Base-by-base conservation (phyloP, 2,329 filamentous ascomycete genomes). In the Delphinella strobiligena region DNA sequence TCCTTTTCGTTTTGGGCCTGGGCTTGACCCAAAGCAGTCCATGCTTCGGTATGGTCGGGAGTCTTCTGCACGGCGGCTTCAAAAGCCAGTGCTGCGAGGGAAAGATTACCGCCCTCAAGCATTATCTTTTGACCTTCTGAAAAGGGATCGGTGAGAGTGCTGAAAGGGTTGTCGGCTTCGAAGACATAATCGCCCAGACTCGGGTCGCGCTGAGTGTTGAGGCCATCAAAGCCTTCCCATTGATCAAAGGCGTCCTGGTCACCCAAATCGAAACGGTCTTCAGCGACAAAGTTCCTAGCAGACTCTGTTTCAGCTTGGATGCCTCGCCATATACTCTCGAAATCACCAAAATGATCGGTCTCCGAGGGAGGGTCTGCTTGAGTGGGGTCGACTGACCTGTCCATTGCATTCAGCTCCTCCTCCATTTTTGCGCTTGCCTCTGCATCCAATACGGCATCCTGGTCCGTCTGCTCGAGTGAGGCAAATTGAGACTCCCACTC, bases 1-100 rank as follows among this genome's bases (percentile, higher is more conserved):
- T 98, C 91, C 66, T 98, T 98, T 62, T 98, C 91, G 61, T 98
- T 98, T 60, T 98, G 91, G 15, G 91, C 91, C 63, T 98, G 91
- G 14, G 88, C 84, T 39, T 82, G 80, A 38, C 91, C 91, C 22
- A 98, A 75, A 53, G 87, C 81, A 8, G 88, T 85, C 91, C 91
- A 98, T 2, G 91, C 91, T 40, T 93, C 83, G 29, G 89, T 78
- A 58, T 96, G 89, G 40, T 81, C 71, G 1, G 86, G 76, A 46
- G 94, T 78, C 63, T 89, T 87, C 60, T 95, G 88, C 4, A 89
- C 85, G 2, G 91, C 91, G 14, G 91, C 87, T 63, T 98, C 91
- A 51, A 98, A 98, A 0, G 91, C 91, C 36, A 98, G 68, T 0
- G 91, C 87, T 5, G 91, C 91, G 15, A 98, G 69, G 1, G 87